Evolutionary conservation across 2,329 filamentous ascomycete genomes (phyloP), one percentile per base, ranked within the genome.

Genomic region (Ophiosphaerella narmari): DNA sequence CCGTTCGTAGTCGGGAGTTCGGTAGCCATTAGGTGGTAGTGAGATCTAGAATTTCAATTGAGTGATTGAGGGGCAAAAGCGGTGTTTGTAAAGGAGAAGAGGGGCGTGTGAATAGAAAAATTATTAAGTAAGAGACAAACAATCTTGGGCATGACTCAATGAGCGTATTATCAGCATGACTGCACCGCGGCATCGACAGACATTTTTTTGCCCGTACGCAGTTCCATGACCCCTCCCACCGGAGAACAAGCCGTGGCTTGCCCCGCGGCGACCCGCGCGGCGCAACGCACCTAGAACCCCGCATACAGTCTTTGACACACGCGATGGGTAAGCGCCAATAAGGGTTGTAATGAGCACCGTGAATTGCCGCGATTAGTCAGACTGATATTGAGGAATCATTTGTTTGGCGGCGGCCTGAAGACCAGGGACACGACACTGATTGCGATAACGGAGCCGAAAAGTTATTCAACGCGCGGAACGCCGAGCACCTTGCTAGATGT

Each of bases 1-100:
- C 75, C 75, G 51, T 78, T 78, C 48, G 73, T 73, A 46, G 76
- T 77, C 55, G 78, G 78, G 44, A 80, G 73, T 71, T 80, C 76
- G 50, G 76, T 72, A 31, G 76, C 73, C 77, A 78, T 79, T 67
- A 37, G 26, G 44, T 40, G 32, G 32, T 24, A 13, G 18, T 11
- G 23, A 29, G 40, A 23, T n/a, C 29, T 34, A 16, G 18, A 37
- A 14, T 35, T 21, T 35, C 33, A 36, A 42, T 39, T 48, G 33
- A 18, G 8, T 42, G 7, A n/a, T 31, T 9, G 21, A 47, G 33
- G 31, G 24, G 34, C 24, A 29, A 32, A 42, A 26, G 21, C 6
- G 11, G 26, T 43, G 41, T 36, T 45, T 41, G 35, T 41, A 12
- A 39, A 37, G 38, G n/a, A 33, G 12, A 41, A 24, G 39, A 32